Conservation (phyloP, 2,329 filamentous ascomycete species). For the Diaporthe sp. region DNA sequence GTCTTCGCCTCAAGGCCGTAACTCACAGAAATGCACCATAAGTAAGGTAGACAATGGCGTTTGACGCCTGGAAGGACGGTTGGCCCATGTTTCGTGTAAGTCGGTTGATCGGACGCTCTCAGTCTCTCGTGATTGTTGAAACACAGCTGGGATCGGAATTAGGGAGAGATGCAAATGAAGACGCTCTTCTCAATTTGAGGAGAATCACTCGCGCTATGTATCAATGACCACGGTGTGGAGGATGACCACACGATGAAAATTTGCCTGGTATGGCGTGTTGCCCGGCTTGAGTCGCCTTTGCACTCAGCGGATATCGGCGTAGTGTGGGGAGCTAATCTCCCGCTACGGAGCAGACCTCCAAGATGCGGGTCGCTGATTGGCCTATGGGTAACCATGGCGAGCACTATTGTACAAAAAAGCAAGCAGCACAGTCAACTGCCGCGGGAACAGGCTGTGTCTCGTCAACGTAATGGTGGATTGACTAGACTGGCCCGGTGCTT, state of each 20-base stretch:
- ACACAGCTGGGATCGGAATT: not conserved
- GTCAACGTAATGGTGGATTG: not conserved
- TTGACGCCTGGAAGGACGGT: slow-evolving; percentile 81
- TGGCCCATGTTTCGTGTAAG: slow-evolving; percentile 71
- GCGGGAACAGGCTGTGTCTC: not conserved
- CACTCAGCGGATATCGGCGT: slow-evolving; percentile 21
- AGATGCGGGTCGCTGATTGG: slow-evolving; percentile 18
- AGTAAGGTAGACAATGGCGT: slow-evolving; percentile 85
- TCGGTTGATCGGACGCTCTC: not conserved
- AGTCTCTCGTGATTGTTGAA: not conserved
- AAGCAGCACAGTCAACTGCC: not conserved
- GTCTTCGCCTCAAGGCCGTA: not conserved
- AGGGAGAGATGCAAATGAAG: not conserved
- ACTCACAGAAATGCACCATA: slow-evolving; percentile 81
- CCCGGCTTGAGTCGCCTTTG: slow-evolving; percentile 8
- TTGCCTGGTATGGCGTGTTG: slow-evolving; percentile 33
- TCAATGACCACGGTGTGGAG: not conserved
- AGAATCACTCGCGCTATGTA: slow-evolving; percentile 4
- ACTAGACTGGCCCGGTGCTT: not conserved
- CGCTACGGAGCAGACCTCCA: not conserved
- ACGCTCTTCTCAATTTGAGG: not conserved
- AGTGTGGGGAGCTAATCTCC: slow-evolving; percentile 26
- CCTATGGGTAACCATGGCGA: not conserved
- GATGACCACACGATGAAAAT: slow-evolving; percentile 29
- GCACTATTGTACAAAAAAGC: not conserved